Conservation (phyloP, 768 basidiomycete genomes). For the Suillus lakei region DNA sequence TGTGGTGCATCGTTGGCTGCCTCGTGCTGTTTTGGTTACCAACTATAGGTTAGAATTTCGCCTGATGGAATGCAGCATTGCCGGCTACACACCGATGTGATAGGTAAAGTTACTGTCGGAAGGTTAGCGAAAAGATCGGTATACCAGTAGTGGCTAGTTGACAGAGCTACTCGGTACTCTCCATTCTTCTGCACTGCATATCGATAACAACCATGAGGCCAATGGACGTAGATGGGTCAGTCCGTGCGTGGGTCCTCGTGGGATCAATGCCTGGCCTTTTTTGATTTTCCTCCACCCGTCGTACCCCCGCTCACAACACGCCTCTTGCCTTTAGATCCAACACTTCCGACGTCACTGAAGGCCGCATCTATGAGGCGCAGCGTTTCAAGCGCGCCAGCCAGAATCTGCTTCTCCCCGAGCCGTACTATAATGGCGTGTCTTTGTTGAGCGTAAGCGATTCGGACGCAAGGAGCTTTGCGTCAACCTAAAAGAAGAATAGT, state of each 20-base stretch:
- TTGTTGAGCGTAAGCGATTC: constrained; percentile 47
- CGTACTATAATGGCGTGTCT: constrained; percentile 73
- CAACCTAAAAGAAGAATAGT: constrained; percentile 44
- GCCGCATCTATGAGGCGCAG: constrained; percentile 15
- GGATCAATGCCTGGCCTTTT: background rate
- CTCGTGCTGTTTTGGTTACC: background rate
- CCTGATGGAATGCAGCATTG: background rate
- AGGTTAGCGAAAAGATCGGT: background rate
- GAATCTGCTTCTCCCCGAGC: constrained; percentile 78
- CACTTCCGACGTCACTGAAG: background rate
- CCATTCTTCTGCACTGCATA: background rate
- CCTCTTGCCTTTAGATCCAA: constrained; percentile 1
- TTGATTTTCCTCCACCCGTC: background rate
- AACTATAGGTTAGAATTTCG: constrained; percentile 4
- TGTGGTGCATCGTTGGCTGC: background rate
- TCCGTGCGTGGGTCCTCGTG: background rate
- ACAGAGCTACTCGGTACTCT: background rate
- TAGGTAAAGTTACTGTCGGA: background rate
- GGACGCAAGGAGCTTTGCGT: constrained; percentile 44
- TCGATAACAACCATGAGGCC: background rate
- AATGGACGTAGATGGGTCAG: background rate
- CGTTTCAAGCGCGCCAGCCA: constrained; percentile 39
- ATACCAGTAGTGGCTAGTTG: background rate
- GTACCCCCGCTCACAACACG: background rate
- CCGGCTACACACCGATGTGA: background rate